Base-by-base conservation (phyloP, 257 asterid species). In the Orobanche coerulescens region DNA sequence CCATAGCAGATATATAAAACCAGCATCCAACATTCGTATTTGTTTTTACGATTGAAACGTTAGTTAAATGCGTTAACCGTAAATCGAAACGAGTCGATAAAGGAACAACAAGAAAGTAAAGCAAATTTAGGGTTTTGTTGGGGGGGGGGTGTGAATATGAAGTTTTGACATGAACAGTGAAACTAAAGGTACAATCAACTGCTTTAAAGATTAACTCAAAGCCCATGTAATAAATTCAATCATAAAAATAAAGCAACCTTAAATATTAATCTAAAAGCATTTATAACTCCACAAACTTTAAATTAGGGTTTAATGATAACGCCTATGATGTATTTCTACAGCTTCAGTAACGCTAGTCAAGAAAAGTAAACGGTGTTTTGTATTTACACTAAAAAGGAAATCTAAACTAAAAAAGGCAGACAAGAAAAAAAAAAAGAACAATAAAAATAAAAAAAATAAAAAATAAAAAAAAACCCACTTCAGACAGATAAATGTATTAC, bases 231-330 rank as follows among this genome's bases (percentile, higher is more conserved):
- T 40, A 42, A 64, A 53, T 7, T 31, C 66, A 67, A 69, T 12
- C 51, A 42, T n/a, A 58, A 2, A 71, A 46, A 16, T 14, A 23
- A 66, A 49, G 57, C 28, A 31, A 50, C n/a, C 33, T n/a, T n/a
- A n/a, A 1, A 61, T 24, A 44, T n/a, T 6, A 65, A 66, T 66
- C 58, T 44, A 6, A 36, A n/a, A 25, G 49, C 57, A 18, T 24
- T 58, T 52, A 63, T 20, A 14, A 23, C 50, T 47, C 46, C 6
- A 71, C 2, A n/a, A 25, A 26, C 55, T 37, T n/a, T 16, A 18
- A 70, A 44, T 78, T 81, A 86, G 95, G 92, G 95, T 84, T 86
- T 76, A 11, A 3, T 31, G 23, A 30, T 44, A 66, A n/a, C n/a
- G n/a, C n/a, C n/a, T n/a, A n/a, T n/a, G n/a, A n/a, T n/a, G n/a